Evolutionary conservation across 805 yeast genomes (phyloP).

Genomic region (Candida golubevii): DNA sequence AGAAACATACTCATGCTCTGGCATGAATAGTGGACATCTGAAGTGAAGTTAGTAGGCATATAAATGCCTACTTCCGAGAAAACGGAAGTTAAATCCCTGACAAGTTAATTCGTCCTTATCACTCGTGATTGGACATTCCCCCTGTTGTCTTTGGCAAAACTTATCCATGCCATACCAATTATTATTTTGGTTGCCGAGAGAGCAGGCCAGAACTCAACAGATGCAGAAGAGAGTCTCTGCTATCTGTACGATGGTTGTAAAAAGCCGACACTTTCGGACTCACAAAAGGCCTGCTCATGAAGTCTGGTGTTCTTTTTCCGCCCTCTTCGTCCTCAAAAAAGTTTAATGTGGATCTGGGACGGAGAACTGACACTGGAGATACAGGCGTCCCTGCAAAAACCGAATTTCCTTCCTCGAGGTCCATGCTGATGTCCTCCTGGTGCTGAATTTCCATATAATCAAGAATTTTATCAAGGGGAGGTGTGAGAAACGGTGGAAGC

Average conservation of each 20-base stretch:
- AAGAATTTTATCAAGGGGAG: slow-evolving; percentile 17
- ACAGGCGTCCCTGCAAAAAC: slow-evolving; percentile 19
- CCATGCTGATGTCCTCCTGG: slow-evolving; percentile 20
- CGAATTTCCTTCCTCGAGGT: slow-evolving; percentile 33
- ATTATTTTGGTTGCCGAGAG: slow-evolving; percentile 3
- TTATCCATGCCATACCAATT: background rate
- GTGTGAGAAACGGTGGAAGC: slow-evolving; percentile 20
- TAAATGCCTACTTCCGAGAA: too few species aligned
- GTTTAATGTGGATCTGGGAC: slow-evolving; percentile 37
- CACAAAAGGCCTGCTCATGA: slow-evolving; percentile 35
- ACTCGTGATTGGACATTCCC: too few species aligned
- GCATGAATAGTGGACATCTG: too few species aligned
- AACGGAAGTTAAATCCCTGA: too few species aligned
- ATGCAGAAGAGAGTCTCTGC: slow-evolving; percentile 12
- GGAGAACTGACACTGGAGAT: slow-evolving; percentile 21
- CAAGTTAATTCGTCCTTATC: background rate
- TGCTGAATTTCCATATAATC: slow-evolving; percentile 18
- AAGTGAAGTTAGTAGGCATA: too few species aligned
- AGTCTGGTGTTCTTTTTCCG: slow-evolving; percentile 17
- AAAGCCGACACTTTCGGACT: slow-evolving; percentile 7
- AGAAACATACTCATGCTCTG: too few species aligned
- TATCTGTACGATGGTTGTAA: slow-evolving; percentile 9
- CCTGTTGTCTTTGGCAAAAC: background rate
- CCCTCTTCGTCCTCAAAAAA: slow-evolving; percentile 18
- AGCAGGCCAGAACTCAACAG: slow-evolving; percentile 11